These are phyloP conservation scores for Colletotrichum trifolii DNA, from an alignment of 2,329 filamentous ascomycete species.

Conservation along the genomic window DNA sequence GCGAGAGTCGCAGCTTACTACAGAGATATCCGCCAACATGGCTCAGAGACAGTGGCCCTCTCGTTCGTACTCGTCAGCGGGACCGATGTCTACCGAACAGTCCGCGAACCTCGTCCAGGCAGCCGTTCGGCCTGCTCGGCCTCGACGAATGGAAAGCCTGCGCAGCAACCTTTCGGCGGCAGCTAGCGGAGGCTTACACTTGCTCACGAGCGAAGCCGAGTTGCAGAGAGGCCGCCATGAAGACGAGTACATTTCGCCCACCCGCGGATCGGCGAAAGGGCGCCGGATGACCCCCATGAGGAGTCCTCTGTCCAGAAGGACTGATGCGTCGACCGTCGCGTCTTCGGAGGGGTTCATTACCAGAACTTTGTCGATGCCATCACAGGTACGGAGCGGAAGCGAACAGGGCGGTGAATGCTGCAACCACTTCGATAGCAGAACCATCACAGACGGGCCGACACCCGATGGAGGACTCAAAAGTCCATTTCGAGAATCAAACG, in stretches of 20 bases:
- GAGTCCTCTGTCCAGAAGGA: neutral
- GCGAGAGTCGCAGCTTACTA: too few relatives aligned
- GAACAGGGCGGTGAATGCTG: neutral
- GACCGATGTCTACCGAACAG: too few relatives aligned
- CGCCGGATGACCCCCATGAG: neutral
- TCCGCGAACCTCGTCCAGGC: neutral
- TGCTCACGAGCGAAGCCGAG: slow-evolving; percentile 22
- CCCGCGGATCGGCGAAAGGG: neutral
- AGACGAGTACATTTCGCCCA: slow-evolving; percentile 8
- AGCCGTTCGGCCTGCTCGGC: neutral
- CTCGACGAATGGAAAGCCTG: neutral
- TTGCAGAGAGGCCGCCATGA: neutral
- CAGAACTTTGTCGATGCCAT: slow-evolving; percentile 7
- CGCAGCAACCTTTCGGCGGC: slow-evolving; percentile 15
- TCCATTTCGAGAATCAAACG: neutral
- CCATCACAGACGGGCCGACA: neutral
- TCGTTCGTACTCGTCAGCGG: too few relatives aligned
- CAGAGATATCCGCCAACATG: too few relatives aligned
- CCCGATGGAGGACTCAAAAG: slow-evolving; percentile 12
- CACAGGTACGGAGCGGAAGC: neutral
- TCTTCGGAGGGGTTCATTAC: neutral
- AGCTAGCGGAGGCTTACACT: slow-evolving; percentile 1
- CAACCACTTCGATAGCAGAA: slow-evolving; percentile 6
- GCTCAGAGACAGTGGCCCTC: too few relatives aligned
- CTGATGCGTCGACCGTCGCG: neutral